Base-by-base conservation (phyloP, 176 grass and related monocot genomes). In the Carex kokanica region DNA sequence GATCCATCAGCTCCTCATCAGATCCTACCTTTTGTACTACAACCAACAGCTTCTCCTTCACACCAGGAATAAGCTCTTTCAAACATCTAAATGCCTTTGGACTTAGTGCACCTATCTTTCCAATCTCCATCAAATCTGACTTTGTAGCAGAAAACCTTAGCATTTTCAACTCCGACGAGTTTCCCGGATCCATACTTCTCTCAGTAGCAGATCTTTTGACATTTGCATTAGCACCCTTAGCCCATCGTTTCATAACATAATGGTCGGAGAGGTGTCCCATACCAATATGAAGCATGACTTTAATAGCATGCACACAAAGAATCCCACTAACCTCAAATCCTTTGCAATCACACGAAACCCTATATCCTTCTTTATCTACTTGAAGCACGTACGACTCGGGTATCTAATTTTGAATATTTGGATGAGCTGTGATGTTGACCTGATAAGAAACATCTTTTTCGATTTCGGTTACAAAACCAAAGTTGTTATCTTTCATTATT, bases 161-260 rank as follows among this genome's bases (percentile, higher is more conserved):
- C 17, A 3, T 10, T 18, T 11, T 23, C 10, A 63, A 12, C 10
- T 23, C 60, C 0, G 8, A 3, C 8, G 60, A 11, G 6, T 63
- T 3, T 9, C 21, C 8, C 23, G 0, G 2, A 11, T 63, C 60
- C 23, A 9, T 63, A 2, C 20, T 63, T 25, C 60, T 63, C 9
- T 25, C 60, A 63, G 2, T 4, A 10, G 25, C 25, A 0, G 21
- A 21, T 63, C 18, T 12, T 63, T 25, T 18, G 5, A 60, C n/a
- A 21, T n/a, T 54, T 8, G 18, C 2, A 18, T 51, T 78, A 24
- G n/a, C 72, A 78, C 51, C 60, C 20, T 64, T 79, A 6, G 73
- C 75, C 85, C 88, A 90, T 80, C 85, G 84, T 55, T 86, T 71
- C 8, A 90, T 20, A 79, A 84, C 60, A 43, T 87, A 90, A n/a